A percentile compares a stretch with the other conserved stretches of the same genome.
Conservation (phyloP, 2,329 filamentous ascomycete genomes). For the Colletotrichum scovillei region DNA sequence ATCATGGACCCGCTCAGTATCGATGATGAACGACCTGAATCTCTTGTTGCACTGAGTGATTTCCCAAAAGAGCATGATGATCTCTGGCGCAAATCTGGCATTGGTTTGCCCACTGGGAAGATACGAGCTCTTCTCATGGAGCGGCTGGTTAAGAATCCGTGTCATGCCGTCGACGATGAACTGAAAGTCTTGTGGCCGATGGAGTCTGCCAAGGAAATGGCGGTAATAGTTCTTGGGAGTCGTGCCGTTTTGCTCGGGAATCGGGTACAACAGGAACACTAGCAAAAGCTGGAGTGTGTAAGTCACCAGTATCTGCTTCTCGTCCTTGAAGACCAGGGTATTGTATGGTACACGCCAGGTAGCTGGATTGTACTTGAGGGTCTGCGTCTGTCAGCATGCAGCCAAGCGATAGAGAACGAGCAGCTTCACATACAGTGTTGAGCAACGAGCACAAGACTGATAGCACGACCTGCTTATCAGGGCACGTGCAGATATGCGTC, state of each 20-base stretch:
- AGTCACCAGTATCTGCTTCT: constrained; percentile 89
- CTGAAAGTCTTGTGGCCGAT: constrained; percentile 96
- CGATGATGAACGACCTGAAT: constrained; percentile 96
- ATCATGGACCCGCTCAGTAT: constrained; percentile 92
- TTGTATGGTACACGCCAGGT: constrained; percentile 96
- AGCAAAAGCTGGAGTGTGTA: constrained; percentile 94
- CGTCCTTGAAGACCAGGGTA: constrained; percentile 89
- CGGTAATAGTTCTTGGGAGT: constrained; percentile 92
- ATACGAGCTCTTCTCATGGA: constrained; percentile 89
- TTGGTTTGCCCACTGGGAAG: constrained; percentile 85
- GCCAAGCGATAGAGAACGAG: neutral
- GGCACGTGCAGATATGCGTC: constrained; percentile 87
- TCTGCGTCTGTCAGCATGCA: constrained; percentile 59
- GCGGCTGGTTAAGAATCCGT: constrained; percentile 89
- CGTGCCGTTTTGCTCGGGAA: constrained; percentile 77
- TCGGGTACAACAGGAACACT: constrained; percentile 84
- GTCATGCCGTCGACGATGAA: constrained; percentile 97
- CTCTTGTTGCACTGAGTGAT: constrained; percentile 96
- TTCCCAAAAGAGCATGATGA: constrained; percentile 98
- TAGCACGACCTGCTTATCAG: constrained; percentile 91
- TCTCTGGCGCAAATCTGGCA: constrained; percentile 90
- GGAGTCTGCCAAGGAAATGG: constrained; percentile 89
- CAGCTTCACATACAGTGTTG: constrained; percentile 78
- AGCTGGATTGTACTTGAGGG: constrained; percentile 94
- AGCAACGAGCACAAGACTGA: constrained; percentile 92